Evolutionary conservation across 2,329 filamentous ascomycete species (phyloP).

Genomic region (Akanthomyces dipterigenus): DNA sequence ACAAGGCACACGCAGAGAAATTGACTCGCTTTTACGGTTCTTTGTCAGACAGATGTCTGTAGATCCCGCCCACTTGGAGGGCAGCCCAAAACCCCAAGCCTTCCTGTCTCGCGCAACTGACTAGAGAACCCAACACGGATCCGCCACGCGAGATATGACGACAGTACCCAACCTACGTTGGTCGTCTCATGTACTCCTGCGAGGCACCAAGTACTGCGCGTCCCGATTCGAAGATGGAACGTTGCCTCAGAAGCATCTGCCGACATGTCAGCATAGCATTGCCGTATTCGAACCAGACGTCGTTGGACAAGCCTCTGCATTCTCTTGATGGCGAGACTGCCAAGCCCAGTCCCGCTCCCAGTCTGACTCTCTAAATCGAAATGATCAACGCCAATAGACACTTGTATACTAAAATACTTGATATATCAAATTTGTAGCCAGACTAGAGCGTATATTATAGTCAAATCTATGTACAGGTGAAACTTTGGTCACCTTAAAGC

Average conservation of each 20-base stretch:
- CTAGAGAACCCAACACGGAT: background rate
- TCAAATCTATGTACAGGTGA: constrained; percentile 10
- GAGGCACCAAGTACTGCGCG: background rate
- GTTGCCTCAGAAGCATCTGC: background rate
- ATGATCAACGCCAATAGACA: background rate
- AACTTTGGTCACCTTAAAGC: background rate
- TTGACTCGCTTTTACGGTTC: background rate
- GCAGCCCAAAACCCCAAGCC: background rate
- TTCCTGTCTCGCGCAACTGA: background rate
- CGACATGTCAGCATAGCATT: too few species aligned
- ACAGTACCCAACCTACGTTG: background rate
- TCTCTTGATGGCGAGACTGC: too few species aligned
- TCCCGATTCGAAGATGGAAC: background rate
- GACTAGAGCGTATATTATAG: constrained; percentile 12
- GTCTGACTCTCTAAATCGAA: too few species aligned
- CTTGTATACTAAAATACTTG: background rate
- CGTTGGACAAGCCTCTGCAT: too few species aligned
- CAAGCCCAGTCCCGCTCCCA: too few species aligned
- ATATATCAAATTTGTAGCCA: background rate
- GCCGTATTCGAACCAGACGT: too few species aligned
- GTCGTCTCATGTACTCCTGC: background rate
- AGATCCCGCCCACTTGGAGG: background rate
- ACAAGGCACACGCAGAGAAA: too few species aligned
- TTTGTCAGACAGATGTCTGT: background rate
- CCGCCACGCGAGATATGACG: background rate